A percentile compares a stretch with the other conserved stretches of the same genome.
Evolutionary conservation across 345 rosid genomes (phyloP).

Genomic region (Stellera chamaejasme): DNA sequence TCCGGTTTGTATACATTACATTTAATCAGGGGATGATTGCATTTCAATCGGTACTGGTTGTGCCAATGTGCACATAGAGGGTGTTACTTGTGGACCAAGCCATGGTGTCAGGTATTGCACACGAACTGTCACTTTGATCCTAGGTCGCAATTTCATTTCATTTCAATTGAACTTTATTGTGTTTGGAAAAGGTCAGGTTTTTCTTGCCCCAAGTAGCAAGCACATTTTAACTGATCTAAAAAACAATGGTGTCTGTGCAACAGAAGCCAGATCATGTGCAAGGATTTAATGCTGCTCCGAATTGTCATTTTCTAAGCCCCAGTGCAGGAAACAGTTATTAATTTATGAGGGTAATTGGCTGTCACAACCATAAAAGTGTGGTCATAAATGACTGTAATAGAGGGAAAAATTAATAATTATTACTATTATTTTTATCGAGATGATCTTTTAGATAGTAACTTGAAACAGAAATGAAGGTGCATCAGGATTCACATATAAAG

Average conservation of each 20-base stretch:
- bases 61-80: slow-evolving; percentile 54
- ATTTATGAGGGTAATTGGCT: not conserved
- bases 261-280: slow-evolving; percentile 3
- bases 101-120: slow-evolving; percentile 75
- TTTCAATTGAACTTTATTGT: slow-evolving; percentile 6
- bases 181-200: not conserved
- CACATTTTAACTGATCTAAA: not conserved
- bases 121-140: not conserved
- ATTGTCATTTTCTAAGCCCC: not conserved
- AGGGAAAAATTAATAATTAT: not conserved
- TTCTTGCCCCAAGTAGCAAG: not conserved
- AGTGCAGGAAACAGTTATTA: not conserved
- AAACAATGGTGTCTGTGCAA: not conserved
- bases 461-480: too few relatives aligned
- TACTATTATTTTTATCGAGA: too few relatives aligned
- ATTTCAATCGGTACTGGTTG: slow-evolving; percentile 83
- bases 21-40: slow-evolving; percentile 69
- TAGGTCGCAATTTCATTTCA: not conserved
- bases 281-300: not conserved
- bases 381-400: not conserved
- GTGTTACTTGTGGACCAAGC: slow-evolving; percentile 81
- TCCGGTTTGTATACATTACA: not conserved
- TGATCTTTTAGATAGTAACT: too few relatives aligned
- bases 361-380: not conserved
- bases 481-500: too few relatives aligned